These are phyloP conservation scores for Monosporascus sp. DNA, from an alignment of 2,329 filamentous ascomycete species.

Conservation along the genomic window DNA sequence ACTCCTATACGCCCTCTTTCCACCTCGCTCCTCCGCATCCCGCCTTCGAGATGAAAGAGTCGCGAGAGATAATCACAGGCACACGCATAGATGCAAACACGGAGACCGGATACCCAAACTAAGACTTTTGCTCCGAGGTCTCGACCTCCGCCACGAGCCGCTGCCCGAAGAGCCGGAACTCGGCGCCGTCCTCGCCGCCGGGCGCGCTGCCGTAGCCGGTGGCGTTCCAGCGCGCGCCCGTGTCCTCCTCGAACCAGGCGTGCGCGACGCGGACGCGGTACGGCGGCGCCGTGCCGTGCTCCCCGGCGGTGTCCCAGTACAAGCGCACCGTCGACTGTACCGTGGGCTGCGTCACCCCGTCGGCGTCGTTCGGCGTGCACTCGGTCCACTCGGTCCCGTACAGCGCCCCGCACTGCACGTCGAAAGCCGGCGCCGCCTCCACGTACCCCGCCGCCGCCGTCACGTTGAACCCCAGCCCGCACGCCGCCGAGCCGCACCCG, in stretches of 20 bases:
- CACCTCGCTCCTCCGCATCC: no score
- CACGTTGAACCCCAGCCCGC: constrained; percentile 1
- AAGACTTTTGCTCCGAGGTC: background rate
- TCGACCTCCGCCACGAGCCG: background rate
- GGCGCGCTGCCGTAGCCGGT: background rate
- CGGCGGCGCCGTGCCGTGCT: background rate
- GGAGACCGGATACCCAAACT: background rate
- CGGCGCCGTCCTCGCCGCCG: background rate
- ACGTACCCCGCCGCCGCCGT: background rate
- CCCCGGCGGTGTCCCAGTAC: background rate
- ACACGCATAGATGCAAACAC: no score
- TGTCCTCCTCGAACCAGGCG: background rate
- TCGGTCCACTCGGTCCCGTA: background rate
- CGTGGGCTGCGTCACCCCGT: background rate
- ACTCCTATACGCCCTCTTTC: no score
- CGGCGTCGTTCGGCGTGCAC: background rate
- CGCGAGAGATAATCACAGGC: no score
- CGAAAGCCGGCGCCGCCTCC: background rate
- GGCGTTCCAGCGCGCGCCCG: background rate
- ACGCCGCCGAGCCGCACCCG: background rate
- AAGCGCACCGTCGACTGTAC: background rate
- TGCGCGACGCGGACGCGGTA: background rate
- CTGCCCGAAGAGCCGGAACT: background rate
- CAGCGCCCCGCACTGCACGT: constrained; percentile 1
- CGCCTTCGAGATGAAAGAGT: no score